Evolutionary conservation across 179 eudicot genomes (phyloP).

Genomic region (Beta macrorhiza): DNA sequence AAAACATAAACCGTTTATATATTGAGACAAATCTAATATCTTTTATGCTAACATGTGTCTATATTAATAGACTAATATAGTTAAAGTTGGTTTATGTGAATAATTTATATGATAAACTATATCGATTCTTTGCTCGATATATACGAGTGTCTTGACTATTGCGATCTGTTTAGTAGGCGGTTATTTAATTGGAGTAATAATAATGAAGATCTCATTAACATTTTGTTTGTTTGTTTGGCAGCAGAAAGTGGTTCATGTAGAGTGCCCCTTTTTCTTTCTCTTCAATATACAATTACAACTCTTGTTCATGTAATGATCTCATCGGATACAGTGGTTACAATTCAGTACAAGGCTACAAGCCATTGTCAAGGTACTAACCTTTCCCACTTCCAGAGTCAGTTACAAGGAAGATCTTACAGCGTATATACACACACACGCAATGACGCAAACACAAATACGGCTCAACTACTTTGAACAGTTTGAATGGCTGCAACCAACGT

Average conservation of each 20-base stretch:
- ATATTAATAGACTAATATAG: too few species aligned
- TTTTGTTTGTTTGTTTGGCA: too few species aligned
- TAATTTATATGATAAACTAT: too few species aligned
- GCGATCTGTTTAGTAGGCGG: too few species aligned
- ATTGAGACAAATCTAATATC: too few species aligned
- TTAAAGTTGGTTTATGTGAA: too few species aligned
- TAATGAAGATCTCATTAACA: too few species aligned
- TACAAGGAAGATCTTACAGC: slow-evolving; percentile 25
- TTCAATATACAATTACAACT: slow-evolving; percentile 25
- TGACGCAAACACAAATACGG: neutral
- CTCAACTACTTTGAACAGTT: slow-evolving; percentile 48
- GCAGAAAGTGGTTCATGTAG: neutral
- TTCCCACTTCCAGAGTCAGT: slow-evolving; percentile 15
- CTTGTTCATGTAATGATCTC: slow-evolving; percentile 9
- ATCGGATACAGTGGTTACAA: slow-evolving; percentile 14
- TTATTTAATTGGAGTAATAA: too few species aligned
- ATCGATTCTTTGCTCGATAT: too few species aligned
- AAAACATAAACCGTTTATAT: too few species aligned
- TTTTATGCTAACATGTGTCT: too few species aligned
- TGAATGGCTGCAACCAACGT: slow-evolving; percentile 69
- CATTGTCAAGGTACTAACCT: neutral
- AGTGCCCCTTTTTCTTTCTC: neutral
- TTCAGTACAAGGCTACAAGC: slow-evolving; percentile 9
- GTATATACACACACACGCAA: slow-evolving; percentile 20
- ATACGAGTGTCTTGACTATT: too few species aligned